Conservation (phyloP, 2,329 filamentous ascomycete species). For the Botrytis deweyae region DNA sequence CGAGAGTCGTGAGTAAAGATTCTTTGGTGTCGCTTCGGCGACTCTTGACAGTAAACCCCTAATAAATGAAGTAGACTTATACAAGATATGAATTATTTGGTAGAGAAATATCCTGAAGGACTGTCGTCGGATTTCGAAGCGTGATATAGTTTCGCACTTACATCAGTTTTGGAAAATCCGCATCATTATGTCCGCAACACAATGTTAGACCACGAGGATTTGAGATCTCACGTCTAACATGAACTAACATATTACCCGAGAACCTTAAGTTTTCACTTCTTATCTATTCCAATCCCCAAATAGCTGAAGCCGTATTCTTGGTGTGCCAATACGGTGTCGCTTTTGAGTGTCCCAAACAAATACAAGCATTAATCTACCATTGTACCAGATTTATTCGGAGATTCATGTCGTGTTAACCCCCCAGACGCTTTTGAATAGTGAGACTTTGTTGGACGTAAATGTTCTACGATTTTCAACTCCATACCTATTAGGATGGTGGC, state of each 20-base stretch:
- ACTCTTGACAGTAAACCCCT: too few relatives aligned
- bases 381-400: neutral
- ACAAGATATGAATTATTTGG: conserved; percentile 27
- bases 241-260: neutral
- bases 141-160: neutral
- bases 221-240: neutral
- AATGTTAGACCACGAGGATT: neutral
- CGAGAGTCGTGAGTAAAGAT: too few relatives aligned
- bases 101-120: conserved; percentile 14
- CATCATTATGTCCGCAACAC: neutral
- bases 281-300: neutral
- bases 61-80: too few relatives aligned
- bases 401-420: neutral
- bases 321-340: neutral
- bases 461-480: neutral
- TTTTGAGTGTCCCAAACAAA: neutral
- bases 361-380: neutral
- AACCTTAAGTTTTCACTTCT: too few relatives aligned
- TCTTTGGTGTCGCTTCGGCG: too few relatives aligned
- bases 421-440: neutral
- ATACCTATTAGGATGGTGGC: neutral
- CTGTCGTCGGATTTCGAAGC: neutral
- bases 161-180: neutral
- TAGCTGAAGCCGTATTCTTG: neutral
- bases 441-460: neutral